These are phyloP conservation scores for Microcos paniculata DNA, from an alignment of 345 rosid species.

Conservation along the genomic window DNA sequence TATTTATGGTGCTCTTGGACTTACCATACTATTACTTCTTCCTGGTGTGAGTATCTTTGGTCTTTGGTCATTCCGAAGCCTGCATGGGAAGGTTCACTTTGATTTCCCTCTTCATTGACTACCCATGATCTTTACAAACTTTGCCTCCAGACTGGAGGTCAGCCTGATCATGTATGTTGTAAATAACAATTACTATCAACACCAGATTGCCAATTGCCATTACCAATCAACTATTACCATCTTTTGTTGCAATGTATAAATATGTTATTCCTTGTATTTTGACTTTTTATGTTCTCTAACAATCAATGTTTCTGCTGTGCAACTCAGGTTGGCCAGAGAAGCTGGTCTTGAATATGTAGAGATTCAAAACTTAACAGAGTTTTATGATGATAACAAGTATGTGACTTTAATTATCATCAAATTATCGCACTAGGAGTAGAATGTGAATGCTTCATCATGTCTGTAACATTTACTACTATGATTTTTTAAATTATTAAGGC, in stretches of 20 bases:
- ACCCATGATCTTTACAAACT: background rate
- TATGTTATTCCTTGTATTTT: background rate
- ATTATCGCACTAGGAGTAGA: background rate
- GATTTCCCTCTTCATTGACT: background rate
- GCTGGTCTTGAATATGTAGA: constrained; percentile 96
- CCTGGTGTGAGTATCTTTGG: background rate
- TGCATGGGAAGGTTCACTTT: background rate
- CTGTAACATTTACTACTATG: background rate
- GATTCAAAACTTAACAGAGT: constrained; percentile 90
- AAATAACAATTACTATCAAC: background rate
- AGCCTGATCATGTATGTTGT: background rate
- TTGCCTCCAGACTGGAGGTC: background rate
- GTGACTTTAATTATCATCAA: background rate
- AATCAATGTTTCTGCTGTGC: constrained; percentile 9
- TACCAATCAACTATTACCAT: background rate
- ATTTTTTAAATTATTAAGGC: constrained; percentile 12
- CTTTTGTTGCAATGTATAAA: background rate
- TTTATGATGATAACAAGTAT: constrained; percentile 90
- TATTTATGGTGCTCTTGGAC: background rate
- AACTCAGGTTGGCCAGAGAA: constrained; percentile 84
- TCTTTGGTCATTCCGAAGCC: background rate
- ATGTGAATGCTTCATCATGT: background rate
- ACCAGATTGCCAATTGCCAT: background rate
- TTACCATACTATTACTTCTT: background rate
- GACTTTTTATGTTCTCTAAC: background rate